These are phyloP conservation scores for Lepiota subincarnata DNA, from an alignment of 768 basidiomycete genomes.

Conservation along the genomic window DNA sequence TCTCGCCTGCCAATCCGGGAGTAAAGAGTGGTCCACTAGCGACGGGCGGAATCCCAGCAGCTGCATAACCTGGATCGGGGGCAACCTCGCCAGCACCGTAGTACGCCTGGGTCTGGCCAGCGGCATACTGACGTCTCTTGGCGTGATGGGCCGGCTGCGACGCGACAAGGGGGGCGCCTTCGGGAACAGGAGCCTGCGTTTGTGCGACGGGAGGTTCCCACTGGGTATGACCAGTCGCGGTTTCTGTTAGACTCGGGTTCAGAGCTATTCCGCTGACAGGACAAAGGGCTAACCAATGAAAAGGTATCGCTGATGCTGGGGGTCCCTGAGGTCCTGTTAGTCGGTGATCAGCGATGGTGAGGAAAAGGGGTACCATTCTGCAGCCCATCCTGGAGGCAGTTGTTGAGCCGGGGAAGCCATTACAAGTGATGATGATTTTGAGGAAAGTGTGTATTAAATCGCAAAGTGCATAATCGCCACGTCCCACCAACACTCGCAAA, in stretches of 20 bases:
- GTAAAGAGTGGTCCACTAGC: conserved; percentile 70
- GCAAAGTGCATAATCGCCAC: conserved; percentile 21
- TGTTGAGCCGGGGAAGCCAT: conserved; percentile 59
- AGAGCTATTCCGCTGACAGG: conserved; percentile 13
- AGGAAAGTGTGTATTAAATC: conserved; percentile 13
- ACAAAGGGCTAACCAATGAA: conserved; percentile 70
- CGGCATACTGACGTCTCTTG: conserved; percentile 90
- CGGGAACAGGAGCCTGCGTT: conserved; percentile 27
- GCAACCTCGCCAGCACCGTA: conserved; percentile 50
- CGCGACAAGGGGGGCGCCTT: conserved; percentile 40
- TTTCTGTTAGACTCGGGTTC: conserved; percentile 50
- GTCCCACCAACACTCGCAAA: conserved; percentile 26
- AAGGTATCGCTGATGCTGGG: conserved; percentile 72
- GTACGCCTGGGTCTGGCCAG: conserved; percentile 89
- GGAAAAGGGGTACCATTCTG: conserved; percentile 71
- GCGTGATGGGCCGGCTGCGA: conserved; percentile 45
- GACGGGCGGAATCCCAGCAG: conserved; percentile 32
- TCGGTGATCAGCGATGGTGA: conserved; percentile 9
- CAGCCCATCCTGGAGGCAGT: conserved; percentile 88
- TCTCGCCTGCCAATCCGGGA: conserved; percentile 71
- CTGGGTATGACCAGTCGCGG: conserved; percentile 76
- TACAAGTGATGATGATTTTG: conserved; percentile 7
- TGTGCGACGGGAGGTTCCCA: conserved; percentile 73
- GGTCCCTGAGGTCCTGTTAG: conserved; percentile 56
- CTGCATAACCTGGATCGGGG: conserved; percentile 43